Base-by-base conservation (phyloP, 768 basidiomycete species). In the Agrocybe chaxingu region DNA sequence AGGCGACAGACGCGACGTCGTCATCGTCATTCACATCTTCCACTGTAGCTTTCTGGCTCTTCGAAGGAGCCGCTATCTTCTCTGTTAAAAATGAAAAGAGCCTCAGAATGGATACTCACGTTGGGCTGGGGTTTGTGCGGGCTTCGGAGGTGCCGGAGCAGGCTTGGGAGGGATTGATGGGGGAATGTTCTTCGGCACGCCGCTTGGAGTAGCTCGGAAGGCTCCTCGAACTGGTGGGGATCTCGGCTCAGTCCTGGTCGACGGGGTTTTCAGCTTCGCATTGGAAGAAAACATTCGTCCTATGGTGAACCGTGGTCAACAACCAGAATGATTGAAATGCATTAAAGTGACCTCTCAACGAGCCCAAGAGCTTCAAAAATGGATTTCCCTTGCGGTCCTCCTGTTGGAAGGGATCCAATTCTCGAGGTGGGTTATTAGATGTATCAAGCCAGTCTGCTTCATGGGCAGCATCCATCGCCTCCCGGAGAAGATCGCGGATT, bases 1-100 rank as follows among this genome's bases (percentile, higher is more conserved):
- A 67, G 1, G 65, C 42, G 2, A 70, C 58, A 0, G 62, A 42
- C 29, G 60, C 47, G 1, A 65, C 67, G 3, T 76, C 77, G 32
- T 81, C 85, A 60, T 86, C 87, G 43, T 89, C 89, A 44, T 87
- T 85, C 0, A 80, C 84, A 37, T 91, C 87, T 58, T 89, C 88
- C 7, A 86, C 74, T 0, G 84, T 86, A 10, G 78, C 72, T 59
- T 71, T 75, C 44, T 67, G 69, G 53, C 66, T 72, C 57, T 64
- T 69, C 43, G 62, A 39, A 42, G 54, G 35, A 9, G 56, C 50
- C 55, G 43, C 53, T 29, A 38, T 13, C 12, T 31, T 38, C 24
- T 31, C 34, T 16, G 16, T 41, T 18, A 41, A n/a, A n/a, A 24
- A 18, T n/a, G 29, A 19, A 19, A 47, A 44, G 10, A n/a, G 16